Evolutionary conservation across 1,284 basidiomycete species (phyloP).

Genomic region (Phylloboletellus chloephorus): DNA sequence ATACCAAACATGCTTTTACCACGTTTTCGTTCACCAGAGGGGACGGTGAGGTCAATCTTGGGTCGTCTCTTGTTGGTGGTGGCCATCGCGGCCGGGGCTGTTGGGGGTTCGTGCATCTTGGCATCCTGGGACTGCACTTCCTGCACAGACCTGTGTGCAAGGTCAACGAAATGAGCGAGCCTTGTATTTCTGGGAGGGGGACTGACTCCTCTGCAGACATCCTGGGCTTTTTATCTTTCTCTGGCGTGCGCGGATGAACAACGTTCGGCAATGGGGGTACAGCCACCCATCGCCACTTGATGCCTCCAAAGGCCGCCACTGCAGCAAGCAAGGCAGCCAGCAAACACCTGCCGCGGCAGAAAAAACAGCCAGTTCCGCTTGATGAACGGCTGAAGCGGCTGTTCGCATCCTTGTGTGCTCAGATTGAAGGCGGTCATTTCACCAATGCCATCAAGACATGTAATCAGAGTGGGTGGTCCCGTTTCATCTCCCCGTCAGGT

Average conservation of each 20-base stretch:
- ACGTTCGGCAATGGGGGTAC: conserved; percentile 20
- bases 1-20: conserved; percentile 82
- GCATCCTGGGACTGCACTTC: conserved; percentile 33
- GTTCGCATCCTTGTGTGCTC: conserved; percentile 75
- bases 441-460: conserved; percentile 81
- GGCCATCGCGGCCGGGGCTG: conserved; percentile 30
- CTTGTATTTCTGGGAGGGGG: background rate
- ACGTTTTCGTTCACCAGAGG: conserved; percentile 60
- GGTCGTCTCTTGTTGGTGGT: conserved; percentile 53
- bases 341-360: conserved; percentile 41
- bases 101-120: conserved; percentile 34
- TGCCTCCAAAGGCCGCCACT: conserved; percentile 20
- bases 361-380: conserved; percentile 52
- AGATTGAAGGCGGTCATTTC: conserved; percentile 80
- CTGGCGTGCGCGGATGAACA: conserved; percentile 14
- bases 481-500: conserved; percentile 25
- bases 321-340: conserved; percentile 9
- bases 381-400: conserved; percentile 64
- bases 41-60: conserved; percentile 57
- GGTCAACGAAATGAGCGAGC: conserved; percentile 1
- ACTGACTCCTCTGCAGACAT: conserved; percentile 56
- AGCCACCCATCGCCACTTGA: conserved; percentile 12
- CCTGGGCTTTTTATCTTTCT: conserved; percentile 25
- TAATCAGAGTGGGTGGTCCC: conserved; percentile 67
- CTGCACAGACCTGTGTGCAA: conserved; percentile 27